A percentile compares a stretch with the other conserved stretches of the same genome.
These are phyloP conservation scores for Viridothelium virens DNA, from an alignment of 495 filamentous ascomycete species.

Conservation along the genomic window DNA sequence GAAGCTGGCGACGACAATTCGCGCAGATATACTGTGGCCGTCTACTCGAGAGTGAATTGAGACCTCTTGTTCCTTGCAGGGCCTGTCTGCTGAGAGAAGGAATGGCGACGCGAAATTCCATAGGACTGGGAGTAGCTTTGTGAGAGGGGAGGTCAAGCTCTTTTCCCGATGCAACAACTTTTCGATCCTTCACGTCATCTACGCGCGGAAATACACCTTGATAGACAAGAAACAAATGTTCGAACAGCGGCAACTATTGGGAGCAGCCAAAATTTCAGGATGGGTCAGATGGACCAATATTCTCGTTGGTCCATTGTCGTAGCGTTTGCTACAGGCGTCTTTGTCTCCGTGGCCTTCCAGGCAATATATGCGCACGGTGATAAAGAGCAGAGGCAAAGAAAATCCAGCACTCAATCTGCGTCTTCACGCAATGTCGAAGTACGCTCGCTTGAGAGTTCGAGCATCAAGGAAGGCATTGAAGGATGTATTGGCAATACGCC, in stretches of 20 bases:
- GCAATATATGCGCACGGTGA: not conserved
- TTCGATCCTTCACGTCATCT: not conserved
- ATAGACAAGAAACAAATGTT: not conserved
- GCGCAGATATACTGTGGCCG: not conserved
- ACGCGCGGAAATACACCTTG: not conserved
- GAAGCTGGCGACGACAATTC: slow-evolving; percentile 1
- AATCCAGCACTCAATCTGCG: not conserved
- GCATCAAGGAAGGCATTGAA: slow-evolving; percentile 66
- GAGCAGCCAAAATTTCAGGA: not conserved
- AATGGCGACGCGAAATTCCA: slow-evolving; percentile 2
- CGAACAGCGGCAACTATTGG: not conserved
- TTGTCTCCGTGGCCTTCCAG: not conserved
- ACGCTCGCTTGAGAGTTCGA: slow-evolving; percentile 1
- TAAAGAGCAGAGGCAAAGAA: not conserved
- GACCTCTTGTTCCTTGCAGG: not conserved
- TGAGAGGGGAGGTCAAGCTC: not conserved
- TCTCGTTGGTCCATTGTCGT: not conserved
- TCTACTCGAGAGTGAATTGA: not conserved
- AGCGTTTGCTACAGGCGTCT: not conserved
- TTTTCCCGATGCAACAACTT: not conserved
- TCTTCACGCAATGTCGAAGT: not conserved
- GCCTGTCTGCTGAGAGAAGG: not conserved
- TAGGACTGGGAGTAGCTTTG: not conserved
- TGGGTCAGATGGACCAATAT: not conserved
- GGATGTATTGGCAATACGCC: slow-evolving; percentile 93